Evolutionary conservation across 306 rosid species (phyloP), one percentile per base, ranked within the genome.

Genomic region (Betula pendula): DNA sequence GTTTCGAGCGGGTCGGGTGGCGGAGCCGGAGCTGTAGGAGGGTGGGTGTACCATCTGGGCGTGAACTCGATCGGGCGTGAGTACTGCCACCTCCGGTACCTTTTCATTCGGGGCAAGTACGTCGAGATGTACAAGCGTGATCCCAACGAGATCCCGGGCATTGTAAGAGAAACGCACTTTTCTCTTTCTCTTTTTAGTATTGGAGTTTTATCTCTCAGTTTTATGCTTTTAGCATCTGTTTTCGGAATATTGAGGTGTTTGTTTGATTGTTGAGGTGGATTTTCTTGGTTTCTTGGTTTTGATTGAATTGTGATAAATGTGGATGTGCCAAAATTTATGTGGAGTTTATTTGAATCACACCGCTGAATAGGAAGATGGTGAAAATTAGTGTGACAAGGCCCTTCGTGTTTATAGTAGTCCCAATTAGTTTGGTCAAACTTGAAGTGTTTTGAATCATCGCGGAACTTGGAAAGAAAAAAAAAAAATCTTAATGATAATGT

Each of bases 21-120:
- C 2, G 67, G 83, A 44, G 33, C 68, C 3, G 89, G 83, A 22
- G 77, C 20, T 6, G 92, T 76, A 53, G 92, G 87, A 38, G 98
- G 98, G 9, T 94, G 97, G 96, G 92, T 94, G 31, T 94, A 92
- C 73, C 98, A 94, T 72, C 40, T 94, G 19, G 97, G 97, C 11
- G 75, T 87, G 22, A 92, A 94, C 81, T 85, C 96, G n/a, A 88
- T 94, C 7, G 97, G 96, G 10, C 96, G 79, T n/a, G 93, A 94
- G 71, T 92, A 84, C 8, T 86, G 95, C 50, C 96, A 88, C 75
- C 91, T 90, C 0, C 88, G 98, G 1, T 94, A 89, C 63, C 92
- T 94, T 6, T 85, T 83, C 80, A 82, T 94, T 70, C 85, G 90
- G 65, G 96, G 96, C 43, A 92, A 88, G 77, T 85, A 80, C 49